Evolutionary conservation across 2,329 filamentous ascomycete species (phyloP).

Genomic region (Talaromyces verruculosus): DNA sequence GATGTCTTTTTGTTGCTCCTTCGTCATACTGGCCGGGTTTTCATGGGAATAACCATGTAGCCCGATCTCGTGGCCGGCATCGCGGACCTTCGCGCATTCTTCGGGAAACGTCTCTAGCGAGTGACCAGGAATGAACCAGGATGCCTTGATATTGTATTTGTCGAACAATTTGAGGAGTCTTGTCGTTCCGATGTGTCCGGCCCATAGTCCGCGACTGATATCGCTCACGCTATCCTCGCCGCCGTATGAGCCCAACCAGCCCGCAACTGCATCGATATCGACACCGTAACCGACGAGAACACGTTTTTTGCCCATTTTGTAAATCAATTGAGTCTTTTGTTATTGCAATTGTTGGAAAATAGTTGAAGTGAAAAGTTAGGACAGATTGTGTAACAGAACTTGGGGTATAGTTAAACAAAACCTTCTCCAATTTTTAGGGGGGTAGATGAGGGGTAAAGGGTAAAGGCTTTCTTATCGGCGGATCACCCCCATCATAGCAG

Average conservation of each 20-base stretch:
- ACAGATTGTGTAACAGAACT: neutral
- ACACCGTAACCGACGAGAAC: conserved; percentile 64
- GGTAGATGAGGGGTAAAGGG: neutral
- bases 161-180: conserved; percentile 67
- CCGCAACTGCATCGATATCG: conserved; percentile 73
- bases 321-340: neutral
- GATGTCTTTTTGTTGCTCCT: conserved; percentile 73
- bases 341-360: neutral
- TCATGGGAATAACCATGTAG: conserved; percentile 74
- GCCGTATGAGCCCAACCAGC: conserved; percentile 73
- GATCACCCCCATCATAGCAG: neutral
- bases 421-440: neutral
- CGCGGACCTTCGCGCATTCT: conserved; percentile 61
- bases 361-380: neutral
- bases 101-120: conserved; percentile 66
- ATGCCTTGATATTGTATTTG: conserved; percentile 70
- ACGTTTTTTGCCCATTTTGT: conserved; percentile 47
- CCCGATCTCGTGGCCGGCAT: conserved; percentile 65
- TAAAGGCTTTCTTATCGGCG: neutral
- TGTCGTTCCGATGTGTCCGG: conserved; percentile 65
- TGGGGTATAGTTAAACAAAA: neutral
- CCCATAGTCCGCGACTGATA: conserved; percentile 69
- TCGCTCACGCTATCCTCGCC: conserved; percentile 71
- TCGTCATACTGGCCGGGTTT: conserved; percentile 68
- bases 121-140: conserved; percentile 66